These are phyloP conservation scores for Tylopilus sp. DNA, from an alignment of 768 basidiomycete genomes.

Conservation along the genomic window DNA sequence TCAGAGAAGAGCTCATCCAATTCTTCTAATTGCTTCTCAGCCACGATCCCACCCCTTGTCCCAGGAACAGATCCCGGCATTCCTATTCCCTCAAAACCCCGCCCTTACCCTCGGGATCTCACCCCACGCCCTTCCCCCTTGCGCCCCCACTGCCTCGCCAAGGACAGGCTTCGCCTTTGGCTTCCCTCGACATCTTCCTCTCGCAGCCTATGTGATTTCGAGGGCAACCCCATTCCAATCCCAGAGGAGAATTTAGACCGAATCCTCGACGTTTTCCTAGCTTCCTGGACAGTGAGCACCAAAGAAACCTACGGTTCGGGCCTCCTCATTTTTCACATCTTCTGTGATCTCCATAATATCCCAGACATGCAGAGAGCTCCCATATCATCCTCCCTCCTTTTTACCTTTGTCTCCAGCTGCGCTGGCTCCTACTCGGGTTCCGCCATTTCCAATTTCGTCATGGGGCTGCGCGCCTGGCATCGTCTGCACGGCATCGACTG, in stretches of 20 bases:
- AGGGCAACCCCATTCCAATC: background rate
- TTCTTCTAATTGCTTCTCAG: too few relatives aligned
- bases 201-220: background rate
- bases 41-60: background rate
- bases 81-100: background rate
- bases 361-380: slow-evolving; percentile 31
- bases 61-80: too few relatives aligned
- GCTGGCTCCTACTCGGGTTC: slow-evolving; percentile 26
- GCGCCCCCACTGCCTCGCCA: background rate
- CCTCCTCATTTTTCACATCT: slow-evolving; percentile 37
- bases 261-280: background rate
- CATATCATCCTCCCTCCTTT: slow-evolving; percentile 18
- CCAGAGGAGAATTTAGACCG: background rate
- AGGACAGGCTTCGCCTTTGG: background rate
- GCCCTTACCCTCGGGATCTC: background rate
- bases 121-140: background rate
- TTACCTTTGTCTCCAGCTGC: slow-evolving; percentile 27
- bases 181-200: background rate
- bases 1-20: too few relatives aligned
- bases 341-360: slow-evolving; percentile 34
- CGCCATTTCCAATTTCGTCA: slow-evolving; percentile 37
- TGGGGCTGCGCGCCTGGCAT: slow-evolving; percentile 46
- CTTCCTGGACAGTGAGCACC: slow-evolving; percentile 32
- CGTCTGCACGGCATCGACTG: slow-evolving; percentile 15
- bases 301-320: slow-evolving; percentile 37